These are phyloP conservation scores for Carex littledalei DNA, from an alignment of 176 grass and related monocot species.

Conservation along the genomic window DNA sequence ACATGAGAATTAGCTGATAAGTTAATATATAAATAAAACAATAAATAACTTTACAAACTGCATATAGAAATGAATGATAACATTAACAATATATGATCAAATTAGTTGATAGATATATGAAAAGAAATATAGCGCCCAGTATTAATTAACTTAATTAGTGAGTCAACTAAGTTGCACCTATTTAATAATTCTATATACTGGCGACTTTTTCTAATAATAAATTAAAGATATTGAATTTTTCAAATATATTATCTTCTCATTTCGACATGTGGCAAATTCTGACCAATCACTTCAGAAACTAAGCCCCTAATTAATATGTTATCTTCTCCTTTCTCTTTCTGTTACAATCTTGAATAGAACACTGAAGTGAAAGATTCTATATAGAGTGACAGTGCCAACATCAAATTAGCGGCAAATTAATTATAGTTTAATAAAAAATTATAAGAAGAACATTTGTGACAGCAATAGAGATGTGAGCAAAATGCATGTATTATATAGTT, in stretches of 20 bases:
- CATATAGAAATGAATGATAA: not conserved
- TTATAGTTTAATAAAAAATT: not conserved
- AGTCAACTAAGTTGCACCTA: not conserved
- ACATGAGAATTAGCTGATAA: not conserved
- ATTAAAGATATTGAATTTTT: not conserved
- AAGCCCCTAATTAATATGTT: not conserved
- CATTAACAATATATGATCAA: not conserved
- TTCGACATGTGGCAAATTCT: not conserved
- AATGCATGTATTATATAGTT: constrained; percentile 1
- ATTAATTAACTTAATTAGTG: not conserved
- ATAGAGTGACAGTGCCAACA: not conserved
- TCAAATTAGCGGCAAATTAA: not conserved
- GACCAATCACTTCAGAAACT: not conserved
- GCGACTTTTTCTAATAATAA: not conserved
- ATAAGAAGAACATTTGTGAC: not conserved
- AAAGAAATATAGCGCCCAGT: not conserved
- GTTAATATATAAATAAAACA: not conserved
- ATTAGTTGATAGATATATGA: not conserved
- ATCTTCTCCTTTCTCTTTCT: not conserved
- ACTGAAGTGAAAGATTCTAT: not conserved
- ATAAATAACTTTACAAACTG: not conserved
- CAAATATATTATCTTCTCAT: not conserved
- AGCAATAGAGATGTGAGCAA: not conserved
- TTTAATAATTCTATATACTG: not conserved
- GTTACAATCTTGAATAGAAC: constrained; percentile 12